Conservation (phyloP, 257 asterid species). For the Forsythia viridissima region DNA sequence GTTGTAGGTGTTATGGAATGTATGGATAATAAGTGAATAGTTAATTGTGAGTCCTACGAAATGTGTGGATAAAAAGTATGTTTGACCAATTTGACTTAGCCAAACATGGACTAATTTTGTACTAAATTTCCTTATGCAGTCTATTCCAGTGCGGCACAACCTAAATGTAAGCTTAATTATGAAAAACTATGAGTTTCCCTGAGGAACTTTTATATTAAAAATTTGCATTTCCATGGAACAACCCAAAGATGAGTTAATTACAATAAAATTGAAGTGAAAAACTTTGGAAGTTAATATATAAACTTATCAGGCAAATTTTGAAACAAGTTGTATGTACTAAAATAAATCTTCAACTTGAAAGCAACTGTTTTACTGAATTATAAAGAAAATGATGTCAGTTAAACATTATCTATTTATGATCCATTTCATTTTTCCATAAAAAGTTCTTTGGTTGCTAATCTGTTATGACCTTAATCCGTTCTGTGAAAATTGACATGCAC, state of each 20-base stretch:
- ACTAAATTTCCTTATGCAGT: background rate
- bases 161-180: background rate
- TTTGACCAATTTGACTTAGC: too few species aligned
- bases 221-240: background rate
- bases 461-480: background rate
- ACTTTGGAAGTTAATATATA: background rate
- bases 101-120: background rate
- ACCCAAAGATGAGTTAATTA: background rate
- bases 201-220: background rate
- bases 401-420: background rate
- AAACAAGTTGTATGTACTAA: background rate
- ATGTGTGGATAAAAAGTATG: too few species aligned
- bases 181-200: background rate
- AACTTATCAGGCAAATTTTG: background rate
- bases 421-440: background rate
- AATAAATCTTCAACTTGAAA: background rate
- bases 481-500: background rate
- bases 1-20: too few species aligned
- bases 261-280: background rate
- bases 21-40: too few species aligned
- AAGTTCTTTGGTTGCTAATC: background rate
- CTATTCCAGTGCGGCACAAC: background rate
- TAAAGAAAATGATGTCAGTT: background rate
- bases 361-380: slow-evolving; percentile 8
- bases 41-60: too few species aligned